Conservation (phyloP, 2,329 filamentous ascomycete genomes). For the Bipolaris gigantea region DNA sequence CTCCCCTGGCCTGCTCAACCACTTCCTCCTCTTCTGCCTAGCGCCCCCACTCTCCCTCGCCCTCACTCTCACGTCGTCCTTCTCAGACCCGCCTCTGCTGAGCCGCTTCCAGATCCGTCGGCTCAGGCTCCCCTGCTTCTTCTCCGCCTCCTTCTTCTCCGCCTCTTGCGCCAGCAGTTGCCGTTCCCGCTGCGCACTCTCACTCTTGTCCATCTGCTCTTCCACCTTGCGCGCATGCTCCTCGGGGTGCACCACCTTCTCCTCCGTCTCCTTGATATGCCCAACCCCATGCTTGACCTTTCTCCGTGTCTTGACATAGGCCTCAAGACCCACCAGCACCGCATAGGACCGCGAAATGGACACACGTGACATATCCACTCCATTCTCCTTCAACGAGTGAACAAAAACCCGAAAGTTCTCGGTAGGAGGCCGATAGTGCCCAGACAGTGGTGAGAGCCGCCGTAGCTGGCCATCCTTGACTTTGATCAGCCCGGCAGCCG, state of each 20-base stretch:
- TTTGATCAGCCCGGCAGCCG: slow-evolving; percentile 81
- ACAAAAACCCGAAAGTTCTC: slow-evolving; percentile 84
- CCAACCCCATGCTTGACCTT: slow-evolving; percentile 61
- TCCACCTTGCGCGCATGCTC: slow-evolving; percentile 54
- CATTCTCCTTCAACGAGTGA: slow-evolving; percentile 68
- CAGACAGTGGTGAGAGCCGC: slow-evolving; percentile 67
- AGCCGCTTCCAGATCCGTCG: slow-evolving; percentile 38
- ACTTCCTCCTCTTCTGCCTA: slow-evolving; percentile 32
- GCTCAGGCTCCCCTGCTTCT: slow-evolving; percentile 36
- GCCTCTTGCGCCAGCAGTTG: slow-evolving; percentile 49
- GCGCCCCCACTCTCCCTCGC: slow-evolving; percentile 24
- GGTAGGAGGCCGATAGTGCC: slow-evolving; percentile 83
- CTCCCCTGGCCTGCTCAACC: slow-evolving; percentile 36
- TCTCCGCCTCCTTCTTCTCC: slow-evolving; percentile 52
- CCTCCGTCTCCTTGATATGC: slow-evolving; percentile 57
- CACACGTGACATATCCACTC: slow-evolving; percentile 77
- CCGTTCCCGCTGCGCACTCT: slow-evolving; percentile 64
- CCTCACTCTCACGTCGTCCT: slow-evolving; percentile 20
- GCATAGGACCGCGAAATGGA: slow-evolving; percentile 81
- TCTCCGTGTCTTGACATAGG: slow-evolving; percentile 70
- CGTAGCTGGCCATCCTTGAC: slow-evolving; percentile 79
- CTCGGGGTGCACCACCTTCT: slow-evolving; percentile 64
- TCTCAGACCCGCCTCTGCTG: slow-evolving; percentile 16
- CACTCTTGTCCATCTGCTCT: slow-evolving; percentile 59
- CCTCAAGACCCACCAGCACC: slow-evolving; percentile 79